Percentiles rank a stretch among this genome's conserved stretches.
Evolutionary conservation across 2,329 filamentous ascomycete species (phyloP).

Genomic region (Ceratocystiopsis brevicomis): DNA sequence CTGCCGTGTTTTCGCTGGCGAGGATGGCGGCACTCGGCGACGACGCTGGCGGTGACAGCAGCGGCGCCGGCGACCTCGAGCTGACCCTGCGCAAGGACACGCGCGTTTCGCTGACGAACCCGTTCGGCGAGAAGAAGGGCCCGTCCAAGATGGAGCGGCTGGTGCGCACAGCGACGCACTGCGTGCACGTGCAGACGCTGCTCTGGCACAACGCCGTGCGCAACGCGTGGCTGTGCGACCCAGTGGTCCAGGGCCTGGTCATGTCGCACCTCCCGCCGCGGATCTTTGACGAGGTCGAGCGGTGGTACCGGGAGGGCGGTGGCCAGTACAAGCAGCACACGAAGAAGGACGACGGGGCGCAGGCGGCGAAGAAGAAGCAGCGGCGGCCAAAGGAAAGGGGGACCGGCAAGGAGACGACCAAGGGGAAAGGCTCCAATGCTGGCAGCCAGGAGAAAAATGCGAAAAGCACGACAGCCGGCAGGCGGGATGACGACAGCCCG

Average conservation of each 20-base stretch:
- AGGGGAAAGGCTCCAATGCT: too few relatives aligned
- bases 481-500: too few relatives aligned
- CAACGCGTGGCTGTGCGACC: conserved; percentile 69
- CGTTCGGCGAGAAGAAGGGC: conserved; percentile 47
- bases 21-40: conserved; percentile 1
- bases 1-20: conserved; percentile 14
- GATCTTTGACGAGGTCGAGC: conserved; percentile 53
- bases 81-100: conserved; percentile 46
- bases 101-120: conserved; percentile 35
- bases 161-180: conserved; percentile 63
- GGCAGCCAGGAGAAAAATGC: too few relatives aligned
- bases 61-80: conserved; percentile 55
- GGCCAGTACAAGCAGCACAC: neutral
- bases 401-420: too few relatives aligned
- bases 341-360: neutral
- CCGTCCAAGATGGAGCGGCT: conserved; percentile 68
- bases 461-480: too few relatives aligned
- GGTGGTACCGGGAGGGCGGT: conserved; percentile 34
- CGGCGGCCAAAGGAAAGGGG: neutral
- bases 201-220: conserved; percentile 78
- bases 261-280: conserved; percentile 51
- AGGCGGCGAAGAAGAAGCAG: too few relatives aligned
- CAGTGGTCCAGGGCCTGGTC: conserved; percentile 54
- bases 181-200: conserved; percentile 70
- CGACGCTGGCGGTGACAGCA: conserved; percentile 19